Evolutionary conservation across 352 stramenopile genomes (phyloP), one percentile per base, ranked within the genome.

Genomic region (Phytophthora fragariaefolia): DNA sequence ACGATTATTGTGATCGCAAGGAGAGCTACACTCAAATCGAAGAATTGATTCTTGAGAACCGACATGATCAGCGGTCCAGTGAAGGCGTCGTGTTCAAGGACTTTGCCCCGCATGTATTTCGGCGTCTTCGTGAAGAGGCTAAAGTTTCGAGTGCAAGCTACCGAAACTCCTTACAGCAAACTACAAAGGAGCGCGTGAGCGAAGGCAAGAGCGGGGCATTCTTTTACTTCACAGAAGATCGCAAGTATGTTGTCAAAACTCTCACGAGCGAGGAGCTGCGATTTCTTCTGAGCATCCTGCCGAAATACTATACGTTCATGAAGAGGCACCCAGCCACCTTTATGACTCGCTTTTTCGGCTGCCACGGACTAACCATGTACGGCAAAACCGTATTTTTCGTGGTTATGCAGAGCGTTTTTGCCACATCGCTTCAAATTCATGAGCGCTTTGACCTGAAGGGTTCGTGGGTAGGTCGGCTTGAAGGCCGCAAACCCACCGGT

Each of bases 321-420:
- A 83, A 79, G 40, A 74, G 59, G 12, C 73, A 93, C 51, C 78
- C 87, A 0, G 83, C 92, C 53, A 95, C 84, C 24, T 92, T 95
- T 62, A 84, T 95, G 59, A 92, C 84, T 26, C 76, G 82, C 15
- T 93, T 92, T 60, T 91, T 92, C 56, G 87, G 87, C 42, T 92
- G 83, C 51, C 85, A 95, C 36, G 82, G 80, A 10, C 77, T 95
- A 51, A 95, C 84, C 20, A 95, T 95, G 87, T 91, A 92, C 60
- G 83, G 84, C 68, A 95, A 93, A 43, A 92, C 83, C 1, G 82
- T 95, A 1, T 91, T 90, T 63, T 95, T 95, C 57, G 85, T 95
- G 36, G 84, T 92, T 34, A 93, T 95, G 85, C 84, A 93, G 53
- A 93, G 82, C 47, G 85, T 95, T 1, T 95, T 95, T 49, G 80